Evolutionary conservation across 805 yeast genomes (phyloP).

Genomic region (Yarrowia divulgata): DNA sequence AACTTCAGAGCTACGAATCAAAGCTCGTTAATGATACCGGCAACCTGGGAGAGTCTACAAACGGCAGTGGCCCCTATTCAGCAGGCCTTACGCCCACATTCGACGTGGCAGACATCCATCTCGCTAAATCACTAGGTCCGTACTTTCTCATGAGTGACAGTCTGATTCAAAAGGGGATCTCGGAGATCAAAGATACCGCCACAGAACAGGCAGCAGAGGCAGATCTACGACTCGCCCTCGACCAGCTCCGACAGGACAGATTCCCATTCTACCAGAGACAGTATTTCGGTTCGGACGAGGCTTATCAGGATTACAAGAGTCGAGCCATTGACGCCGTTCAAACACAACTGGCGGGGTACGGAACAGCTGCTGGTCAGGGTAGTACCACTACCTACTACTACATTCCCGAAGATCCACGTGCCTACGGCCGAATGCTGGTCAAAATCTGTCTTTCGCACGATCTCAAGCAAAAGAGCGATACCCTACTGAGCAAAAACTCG

Average conservation of each 20-base stretch:
- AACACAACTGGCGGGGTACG: not conserved
- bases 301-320: conserved; percentile 55
- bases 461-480: conserved; percentile 41
- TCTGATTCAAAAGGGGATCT: conserved; percentile 63
- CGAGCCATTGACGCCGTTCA: conserved; percentile 13
- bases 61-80: not conserved
- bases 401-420: conserved; percentile 54
- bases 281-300: conserved; percentile 52
- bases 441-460: conserved; percentile 57
- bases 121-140: conserved; percentile 56
- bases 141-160: conserved; percentile 60
- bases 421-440: conserved; percentile 54
- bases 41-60: not conserved
- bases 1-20: conserved; percentile 41
- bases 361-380: conserved; percentile 1
- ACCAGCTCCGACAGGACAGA: conserved; percentile 48
- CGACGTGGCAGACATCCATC: conserved; percentile 62
- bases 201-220: conserved; percentile 50
- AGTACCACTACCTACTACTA: conserved; percentile 46
- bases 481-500: conserved; percentile 54
- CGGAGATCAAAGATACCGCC: conserved; percentile 53
- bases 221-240: conserved; percentile 48
- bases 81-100: conserved; percentile 56
- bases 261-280: conserved; percentile 48
- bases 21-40: conserved; percentile 15